Evolutionary conservation across 805 yeast species (phyloP).

Genomic region (Candida quercuum): DNA sequence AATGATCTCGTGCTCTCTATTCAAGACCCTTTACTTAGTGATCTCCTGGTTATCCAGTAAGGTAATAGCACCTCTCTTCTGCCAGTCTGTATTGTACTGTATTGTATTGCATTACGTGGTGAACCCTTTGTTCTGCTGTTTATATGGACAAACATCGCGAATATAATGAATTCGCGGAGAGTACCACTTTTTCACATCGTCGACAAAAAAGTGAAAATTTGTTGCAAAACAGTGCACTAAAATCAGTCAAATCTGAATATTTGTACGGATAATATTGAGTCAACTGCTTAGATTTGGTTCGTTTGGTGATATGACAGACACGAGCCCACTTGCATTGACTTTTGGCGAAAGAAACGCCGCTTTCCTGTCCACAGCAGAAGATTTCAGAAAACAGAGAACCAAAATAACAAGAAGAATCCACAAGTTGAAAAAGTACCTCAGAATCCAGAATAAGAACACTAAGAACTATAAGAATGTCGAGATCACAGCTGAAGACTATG

Average conservation of each 20-base stretch:
- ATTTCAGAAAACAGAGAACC: conserved; percentile 63
- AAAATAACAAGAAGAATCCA: conserved; percentile 55
- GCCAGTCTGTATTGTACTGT: no score
- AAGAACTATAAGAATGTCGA: conserved; percentile 50
- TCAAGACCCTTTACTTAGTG: no score
- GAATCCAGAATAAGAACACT: conserved; percentile 61
- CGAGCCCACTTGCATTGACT: conserved; percentile 28
- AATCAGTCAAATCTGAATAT: background rate
- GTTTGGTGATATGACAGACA: conserved; percentile 3
- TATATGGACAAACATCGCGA: no score
- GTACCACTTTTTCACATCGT: background rate
- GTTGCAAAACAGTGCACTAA: no score
- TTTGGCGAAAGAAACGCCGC: conserved; percentile 53
- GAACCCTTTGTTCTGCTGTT: no score
- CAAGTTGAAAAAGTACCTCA: conserved; percentile 58
- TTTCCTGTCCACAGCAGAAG: conserved; percentile 61
- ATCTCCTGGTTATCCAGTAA: no score
- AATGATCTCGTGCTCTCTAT: no score
- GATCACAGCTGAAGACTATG: conserved; percentile 45
- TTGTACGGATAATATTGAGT: background rate
- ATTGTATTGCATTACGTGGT: no score
- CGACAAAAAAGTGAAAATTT: conserved; percentile 1
- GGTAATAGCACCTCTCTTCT: no score
- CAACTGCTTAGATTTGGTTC: background rate
- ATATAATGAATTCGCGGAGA: no score